Evolutionary conservation across 345 rosid genomes (phyloP).

Genomic region (Moricandia arvensis): DNA sequence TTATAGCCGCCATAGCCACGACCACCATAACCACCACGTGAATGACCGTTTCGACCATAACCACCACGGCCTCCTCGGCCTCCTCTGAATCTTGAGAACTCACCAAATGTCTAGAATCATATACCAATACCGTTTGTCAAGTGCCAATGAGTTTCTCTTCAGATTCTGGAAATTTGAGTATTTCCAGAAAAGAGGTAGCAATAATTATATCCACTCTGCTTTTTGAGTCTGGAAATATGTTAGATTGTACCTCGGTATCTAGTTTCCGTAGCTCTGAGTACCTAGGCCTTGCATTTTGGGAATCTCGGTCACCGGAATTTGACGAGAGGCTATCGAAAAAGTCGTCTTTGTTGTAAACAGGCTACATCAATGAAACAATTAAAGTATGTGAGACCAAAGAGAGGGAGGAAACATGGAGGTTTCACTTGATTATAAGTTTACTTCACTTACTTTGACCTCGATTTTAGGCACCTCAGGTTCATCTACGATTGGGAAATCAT

Average conservation of each 20-base stretch:
- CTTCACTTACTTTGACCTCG: slow-evolving; percentile 47
- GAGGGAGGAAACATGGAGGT: not conserved
- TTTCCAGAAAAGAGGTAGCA: not conserved
- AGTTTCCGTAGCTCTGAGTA: slow-evolving; percentile 85
- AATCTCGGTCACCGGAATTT: slow-evolving; percentile 47
- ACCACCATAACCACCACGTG: slow-evolving; percentile 44
- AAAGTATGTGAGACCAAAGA: slow-evolving; percentile 2
- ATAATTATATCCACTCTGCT: not conserved
- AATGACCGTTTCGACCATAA: slow-evolving; percentile 40
- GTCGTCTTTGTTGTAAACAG: slow-evolving; percentile 88
- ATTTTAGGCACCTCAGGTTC: slow-evolving; percentile 51
- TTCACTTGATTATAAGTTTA: not conserved
- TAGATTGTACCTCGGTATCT: slow-evolving; percentile 72
- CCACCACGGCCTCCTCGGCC: slow-evolving; percentile 37
- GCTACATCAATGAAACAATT: slow-evolving; percentile 41
- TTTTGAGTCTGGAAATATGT: not conserved
- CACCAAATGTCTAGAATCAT: slow-evolving; percentile 65
- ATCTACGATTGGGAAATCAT: slow-evolving; percentile 50
- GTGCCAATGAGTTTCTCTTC: not conserved
- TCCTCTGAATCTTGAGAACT: slow-evolving; percentile 51
- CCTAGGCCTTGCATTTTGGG: slow-evolving; percentile 65
- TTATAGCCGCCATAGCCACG: slow-evolving; percentile 42
- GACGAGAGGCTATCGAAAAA: slow-evolving; percentile 82
- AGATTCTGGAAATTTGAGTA: not conserved
- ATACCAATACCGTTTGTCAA: slow-evolving; percentile 1